phyloP scores from a whole-genome alignment of 192 early-diverging fungal species.

The Linnemannia schmuckeri region DNA sequence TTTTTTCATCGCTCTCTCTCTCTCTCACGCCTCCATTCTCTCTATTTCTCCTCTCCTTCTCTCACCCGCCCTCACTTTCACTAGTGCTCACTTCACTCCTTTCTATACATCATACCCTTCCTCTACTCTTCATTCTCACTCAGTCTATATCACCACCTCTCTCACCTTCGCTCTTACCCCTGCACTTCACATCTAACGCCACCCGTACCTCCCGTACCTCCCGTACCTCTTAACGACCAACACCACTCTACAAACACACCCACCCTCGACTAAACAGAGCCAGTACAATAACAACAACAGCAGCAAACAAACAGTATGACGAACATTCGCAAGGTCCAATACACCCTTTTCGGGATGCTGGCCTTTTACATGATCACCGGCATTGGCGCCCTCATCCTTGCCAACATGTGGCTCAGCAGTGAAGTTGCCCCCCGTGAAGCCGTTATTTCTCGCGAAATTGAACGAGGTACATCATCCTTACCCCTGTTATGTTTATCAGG shows the following conservation, averaged over 20 bases:
- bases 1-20: background rate
- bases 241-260: no score
- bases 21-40: background rate
- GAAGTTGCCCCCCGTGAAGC: slow-evolving; percentile 46
- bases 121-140: background rate
- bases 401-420: slow-evolving; percentile 30
- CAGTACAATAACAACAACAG: background rate
- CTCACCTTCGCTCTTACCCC: background rate
- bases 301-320: slow-evolving; percentile 8
- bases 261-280: background rate
- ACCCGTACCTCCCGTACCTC: background rate
- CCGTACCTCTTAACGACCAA: background rate
- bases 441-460: slow-evolving; percentile 42
- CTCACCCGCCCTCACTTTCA: background rate
- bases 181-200: background rate
- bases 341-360: slow-evolving; percentile 27
- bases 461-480: slow-evolving; percentile 23
- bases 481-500: background rate
- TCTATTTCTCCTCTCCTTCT: background rate
- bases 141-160: background rate
- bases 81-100: background rate
- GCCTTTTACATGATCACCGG: slow-evolving; percentile 38
- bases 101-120: slow-evolving; percentile 3
- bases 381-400: slow-evolving; percentile 35
- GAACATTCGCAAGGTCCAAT: slow-evolving; percentile 29